Percentiles rank a stretch among this genome's conserved stretches.
phyloP scores from a whole-genome alignment of 2,329 filamentous ascomycete species.

The Cryphonectria japonica region DNA sequence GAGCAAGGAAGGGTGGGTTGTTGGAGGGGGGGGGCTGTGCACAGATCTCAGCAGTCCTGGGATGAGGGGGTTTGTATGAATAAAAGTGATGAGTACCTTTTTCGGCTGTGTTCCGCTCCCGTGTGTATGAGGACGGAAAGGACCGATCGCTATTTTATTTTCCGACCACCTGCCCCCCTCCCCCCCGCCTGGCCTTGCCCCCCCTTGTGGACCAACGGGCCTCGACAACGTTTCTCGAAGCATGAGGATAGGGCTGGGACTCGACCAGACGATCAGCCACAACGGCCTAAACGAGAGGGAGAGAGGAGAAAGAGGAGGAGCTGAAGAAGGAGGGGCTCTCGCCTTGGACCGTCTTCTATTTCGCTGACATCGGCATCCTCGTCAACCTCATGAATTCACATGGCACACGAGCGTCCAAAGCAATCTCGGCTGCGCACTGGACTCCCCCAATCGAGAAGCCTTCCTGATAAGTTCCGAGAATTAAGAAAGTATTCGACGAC shows the following conservation, averaged over 20 bases:
- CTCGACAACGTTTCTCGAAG: not conserved
- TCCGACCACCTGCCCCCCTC: not conserved
- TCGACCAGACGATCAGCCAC: not conserved
- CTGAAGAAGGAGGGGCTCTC: not conserved
- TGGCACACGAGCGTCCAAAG: not conserved
- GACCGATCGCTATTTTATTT: conserved; percentile 21
- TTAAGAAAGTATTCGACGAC: not conserved
- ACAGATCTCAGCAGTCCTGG: not conserved
- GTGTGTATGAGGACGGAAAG: conserved; percentile 8
- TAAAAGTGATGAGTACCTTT: not conserved
- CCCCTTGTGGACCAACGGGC: not conserved
- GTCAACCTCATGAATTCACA: not conserved
- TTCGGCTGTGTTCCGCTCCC: conserved; percentile 7
- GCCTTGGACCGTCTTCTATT: not conserved
- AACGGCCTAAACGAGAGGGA: not conserved
- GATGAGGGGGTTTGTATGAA: not conserved
- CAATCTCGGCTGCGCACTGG: not conserved
- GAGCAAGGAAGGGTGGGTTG: not conserved
- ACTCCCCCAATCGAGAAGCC: not conserved
- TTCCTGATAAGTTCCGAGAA: not conserved
- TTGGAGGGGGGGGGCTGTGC: not conserved
- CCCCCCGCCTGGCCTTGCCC: not conserved
- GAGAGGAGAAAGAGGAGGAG: not conserved
- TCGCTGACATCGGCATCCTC: not conserved
- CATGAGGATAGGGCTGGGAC: not conserved